Evolutionary conservation across 305 asterid genomes (phyloP), one percentile per base, ranked within the genome.

Genomic region (Petunia hybrid): DNA sequence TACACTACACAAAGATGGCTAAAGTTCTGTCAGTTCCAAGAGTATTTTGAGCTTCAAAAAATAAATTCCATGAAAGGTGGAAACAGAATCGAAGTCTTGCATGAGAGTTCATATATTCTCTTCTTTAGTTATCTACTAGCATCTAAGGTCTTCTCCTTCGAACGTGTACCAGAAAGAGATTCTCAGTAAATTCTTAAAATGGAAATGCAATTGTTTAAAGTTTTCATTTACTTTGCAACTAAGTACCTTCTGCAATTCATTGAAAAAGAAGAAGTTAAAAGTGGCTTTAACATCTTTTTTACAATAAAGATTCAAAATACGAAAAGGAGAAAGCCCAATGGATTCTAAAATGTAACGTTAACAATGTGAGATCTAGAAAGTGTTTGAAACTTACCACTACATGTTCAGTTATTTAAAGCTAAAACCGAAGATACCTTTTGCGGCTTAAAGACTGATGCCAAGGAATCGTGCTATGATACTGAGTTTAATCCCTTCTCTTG

Each of bases 1-100:
- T 64, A 74, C 63, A 51, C 78, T 53, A 22, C 36, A 48, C 63
- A 71, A 74, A 74, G 57, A 74, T 53, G 64, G 79, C 35, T 51
- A 53, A 6, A 53, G 13, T 53, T 74, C 13, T 36, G 48, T 74
- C 48, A 74, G 40, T 38, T 14, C 38, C 38, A 38, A 38, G 55
- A 38, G 8, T 40, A 6, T 6, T 14, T 55, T 14, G 31, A 22
- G 53, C 62, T 53, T 4, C 79, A 53, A 71, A 71, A 12, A 22
- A 22, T 22, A 22, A 22, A 22, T 22, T 22, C 31, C 31, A 22
- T 22, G 31, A 6, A 6, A 51, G 46, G 9, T 53, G 4, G 64
- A n/a, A 74, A 14, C 51, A 53, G 36, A 74, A 22, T 22, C 31
- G 31, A 22, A 22, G 31, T 22, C 38, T 53, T 6, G 64, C 48